Conservation (phyloP, 2,329 filamentous ascomycete genomes). For the Ophiostoma sp. region DNA sequence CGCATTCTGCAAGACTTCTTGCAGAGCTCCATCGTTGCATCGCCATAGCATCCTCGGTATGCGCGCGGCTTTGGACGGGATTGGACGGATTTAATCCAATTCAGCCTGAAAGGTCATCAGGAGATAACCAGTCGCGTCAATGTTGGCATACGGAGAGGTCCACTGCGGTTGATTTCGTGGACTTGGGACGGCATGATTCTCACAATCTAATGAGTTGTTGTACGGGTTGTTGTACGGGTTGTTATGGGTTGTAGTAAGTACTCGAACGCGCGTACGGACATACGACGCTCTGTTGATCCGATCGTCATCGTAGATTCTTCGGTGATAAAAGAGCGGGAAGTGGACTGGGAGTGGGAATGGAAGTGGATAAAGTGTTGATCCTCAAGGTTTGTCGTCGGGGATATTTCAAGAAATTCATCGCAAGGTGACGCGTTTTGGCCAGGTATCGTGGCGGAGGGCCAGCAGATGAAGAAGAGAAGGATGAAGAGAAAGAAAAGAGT, state of each 20-base stretch:
- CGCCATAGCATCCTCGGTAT: not conserved
- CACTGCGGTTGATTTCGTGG: too few species aligned
- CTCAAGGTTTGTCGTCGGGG: not conserved
- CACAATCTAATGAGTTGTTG: not conserved
- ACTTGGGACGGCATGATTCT: not conserved
- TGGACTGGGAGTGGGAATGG: not conserved
- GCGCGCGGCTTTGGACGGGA: not conserved
- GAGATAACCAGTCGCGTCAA: not conserved
- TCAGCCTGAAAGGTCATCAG: not conserved
- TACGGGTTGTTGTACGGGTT: not conserved
- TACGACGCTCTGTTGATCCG: not conserved
- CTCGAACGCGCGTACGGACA: not conserved
- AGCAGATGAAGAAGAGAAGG: not conserved
- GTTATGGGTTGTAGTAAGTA: not conserved
- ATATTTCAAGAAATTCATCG: not conserved
- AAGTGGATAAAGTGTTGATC: not conserved
- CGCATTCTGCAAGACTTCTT: not conserved
- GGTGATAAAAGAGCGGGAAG: not conserved
- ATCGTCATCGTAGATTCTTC: not conserved
- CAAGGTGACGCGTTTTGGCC: not conserved
- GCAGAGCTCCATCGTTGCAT: not conserved
- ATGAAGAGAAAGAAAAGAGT: not conserved
- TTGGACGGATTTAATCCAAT: not conserved
- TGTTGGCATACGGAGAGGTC: too few species aligned
- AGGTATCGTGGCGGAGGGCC: not conserved